Evolutionary conservation across 2,329 filamentous ascomycete genomes (phyloP).

Genomic region (Fusarium illudens): DNA sequence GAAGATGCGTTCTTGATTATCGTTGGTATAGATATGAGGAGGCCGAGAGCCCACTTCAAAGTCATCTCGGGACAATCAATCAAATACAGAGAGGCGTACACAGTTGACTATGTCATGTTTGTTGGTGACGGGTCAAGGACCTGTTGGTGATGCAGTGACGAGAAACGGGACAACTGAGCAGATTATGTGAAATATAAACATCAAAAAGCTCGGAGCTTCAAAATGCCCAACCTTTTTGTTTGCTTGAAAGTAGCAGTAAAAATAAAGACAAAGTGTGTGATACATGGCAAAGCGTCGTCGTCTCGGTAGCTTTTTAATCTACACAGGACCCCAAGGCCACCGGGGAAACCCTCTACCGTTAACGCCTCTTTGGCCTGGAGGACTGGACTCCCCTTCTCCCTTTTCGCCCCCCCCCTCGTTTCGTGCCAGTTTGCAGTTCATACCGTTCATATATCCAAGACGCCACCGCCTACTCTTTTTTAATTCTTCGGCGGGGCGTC

Average conservation of each 20-base stretch:
- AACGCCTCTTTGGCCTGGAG: conserved; percentile 41
- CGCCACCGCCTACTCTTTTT: conserved; percentile 17
- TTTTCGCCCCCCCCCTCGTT: conserved; percentile 6
- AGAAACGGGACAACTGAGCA: not conserved
- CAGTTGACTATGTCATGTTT: not conserved
- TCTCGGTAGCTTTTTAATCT: conserved; percentile 40
- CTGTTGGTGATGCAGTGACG: not conserved
- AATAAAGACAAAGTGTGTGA: conserved; percentile 37
- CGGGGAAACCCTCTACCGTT: conserved; percentile 40
- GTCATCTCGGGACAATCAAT: conserved; percentile 7
- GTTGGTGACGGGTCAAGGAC: not conserved
- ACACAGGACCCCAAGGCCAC: conserved; percentile 40
- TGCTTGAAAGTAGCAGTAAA: conserved; percentile 33
- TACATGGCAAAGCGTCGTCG: conserved; percentile 44
- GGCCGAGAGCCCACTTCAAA: not conserved
- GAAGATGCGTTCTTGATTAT: conserved; percentile 19
- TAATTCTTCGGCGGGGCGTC: conserved; percentile 34
- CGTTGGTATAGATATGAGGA: conserved; percentile 20
- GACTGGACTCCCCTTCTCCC: conserved; percentile 22
- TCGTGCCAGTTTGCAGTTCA: conserved; percentile 33
- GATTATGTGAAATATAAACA: not conserved
- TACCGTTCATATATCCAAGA: conserved; percentile 43
- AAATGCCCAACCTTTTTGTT: conserved; percentile 35
- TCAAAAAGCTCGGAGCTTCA: conserved; percentile 17
- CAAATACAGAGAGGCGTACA: conserved; percentile 5